Base-by-base conservation (phyloP, 768 basidiomycete genomes). In the Naganishia vaughanmartiniae region DNA sequence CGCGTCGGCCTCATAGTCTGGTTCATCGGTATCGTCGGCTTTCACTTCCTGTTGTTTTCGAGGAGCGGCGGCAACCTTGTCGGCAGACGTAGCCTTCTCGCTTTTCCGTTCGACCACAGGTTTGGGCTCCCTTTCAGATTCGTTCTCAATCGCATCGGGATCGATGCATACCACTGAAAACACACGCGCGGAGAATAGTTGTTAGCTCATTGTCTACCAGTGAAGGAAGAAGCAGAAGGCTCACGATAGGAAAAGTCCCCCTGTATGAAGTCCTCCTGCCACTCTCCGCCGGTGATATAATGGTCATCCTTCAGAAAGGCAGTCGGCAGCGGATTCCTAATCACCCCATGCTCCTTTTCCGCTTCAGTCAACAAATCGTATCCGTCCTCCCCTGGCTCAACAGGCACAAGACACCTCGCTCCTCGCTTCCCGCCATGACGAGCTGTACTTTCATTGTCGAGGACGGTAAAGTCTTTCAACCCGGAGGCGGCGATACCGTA, bases 401-500 rank as follows among this genome's bases (percentile, higher is more conserved):
- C 67, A 11, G 76, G 76, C 51, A 79, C 79, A 34, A 77, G 76
- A 74, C 81, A 82, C 33, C 80, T 73, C 12, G 73, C 73, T 12
- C 76, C 75, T 24, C 74, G 71, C 51, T 63, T 69, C 0, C 81
- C 81, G 30, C 75, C 71, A 73, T 82, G 79, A 36, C 69, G 73
- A 30, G 80, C 78, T 34, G 76, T 75, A 56, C 78, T 76, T 72
- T 77, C 69, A 73, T 84, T 84, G 42, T 82, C 82, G n/a, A 74
- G 70, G 17, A 83, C 77, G 14, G 75, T 83, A 70, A 79, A 84
- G 26, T 77, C 73, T 10, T 76, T 74, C 53, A 81, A 73, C 5
- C 83, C 82, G 2, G 81, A 79, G 15, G 80, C 79, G 4, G 82
- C 82, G 66, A 84, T 82, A 12, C 81, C 83, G 70, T 81, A 84